Conservation (phyloP, 1,284 basidiomycete genomes). For the Papiliotrema fonsecae region DNA sequence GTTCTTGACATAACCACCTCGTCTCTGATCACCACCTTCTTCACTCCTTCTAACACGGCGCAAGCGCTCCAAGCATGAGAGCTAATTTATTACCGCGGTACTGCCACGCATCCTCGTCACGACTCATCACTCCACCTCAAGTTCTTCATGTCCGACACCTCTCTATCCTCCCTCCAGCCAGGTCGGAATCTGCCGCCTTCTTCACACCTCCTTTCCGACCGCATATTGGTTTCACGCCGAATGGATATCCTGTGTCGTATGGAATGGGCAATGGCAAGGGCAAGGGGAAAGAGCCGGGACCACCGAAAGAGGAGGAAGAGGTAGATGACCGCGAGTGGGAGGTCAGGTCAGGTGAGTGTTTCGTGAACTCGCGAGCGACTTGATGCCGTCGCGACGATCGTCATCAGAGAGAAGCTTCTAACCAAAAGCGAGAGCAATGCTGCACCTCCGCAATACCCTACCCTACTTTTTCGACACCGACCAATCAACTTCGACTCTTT, state of each 20-base stretch:
- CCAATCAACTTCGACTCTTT: slow-evolving; percentile 25
- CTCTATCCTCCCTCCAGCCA: background rate
- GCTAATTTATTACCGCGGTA: background rate
- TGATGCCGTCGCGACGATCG: background rate
- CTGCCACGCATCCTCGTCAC: slow-evolving; percentile 18
- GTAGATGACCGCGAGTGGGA: slow-evolving; percentile 48
- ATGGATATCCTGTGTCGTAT: background rate
- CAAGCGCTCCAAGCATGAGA: background rate
- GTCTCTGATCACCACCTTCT: background rate
- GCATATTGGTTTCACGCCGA: background rate
- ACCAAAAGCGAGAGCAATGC: slow-evolving; percentile 35
- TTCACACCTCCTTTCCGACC: slow-evolving; percentile 21
- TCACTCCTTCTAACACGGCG: background rate
- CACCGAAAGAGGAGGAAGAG: slow-evolving; percentile 28
- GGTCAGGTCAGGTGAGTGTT: slow-evolving; percentile 40
- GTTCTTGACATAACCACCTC: background rate
- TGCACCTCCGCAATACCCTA: slow-evolving; percentile 45
- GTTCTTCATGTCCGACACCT: slow-evolving; percentile 5
- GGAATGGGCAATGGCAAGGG: slow-evolving; percentile 11
- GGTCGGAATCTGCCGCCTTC: slow-evolving; percentile 17
- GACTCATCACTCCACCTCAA: slow-evolving; percentile 3
- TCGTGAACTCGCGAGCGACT: background rate
- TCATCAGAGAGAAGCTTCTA: slow-evolving; percentile 1
- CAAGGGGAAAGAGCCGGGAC: slow-evolving; percentile 13
- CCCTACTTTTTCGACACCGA: slow-evolving; percentile 40